phyloP scores from a whole-genome alignment of 768 basidiomycete genomes.

The Leccinum rimulosum region DNA sequence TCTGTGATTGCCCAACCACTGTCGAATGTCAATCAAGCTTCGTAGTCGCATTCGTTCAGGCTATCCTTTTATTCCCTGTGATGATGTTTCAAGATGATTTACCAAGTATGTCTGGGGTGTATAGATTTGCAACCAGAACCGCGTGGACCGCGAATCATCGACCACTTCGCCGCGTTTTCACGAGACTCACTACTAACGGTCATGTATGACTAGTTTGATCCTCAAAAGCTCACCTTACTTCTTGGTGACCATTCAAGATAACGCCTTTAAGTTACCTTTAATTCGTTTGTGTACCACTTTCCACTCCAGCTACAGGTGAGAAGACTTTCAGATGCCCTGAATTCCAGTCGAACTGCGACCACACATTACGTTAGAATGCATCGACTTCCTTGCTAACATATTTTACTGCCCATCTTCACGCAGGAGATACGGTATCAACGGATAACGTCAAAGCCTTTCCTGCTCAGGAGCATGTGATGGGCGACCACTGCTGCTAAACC shows the following conservation, averaged over 20 bases:
- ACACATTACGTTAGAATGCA: neutral
- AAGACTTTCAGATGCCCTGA: neutral
- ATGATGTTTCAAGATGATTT: neutral
- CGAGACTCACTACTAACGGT: neutral
- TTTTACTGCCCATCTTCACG: neutral
- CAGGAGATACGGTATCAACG: neutral
- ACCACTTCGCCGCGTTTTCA: neutral
- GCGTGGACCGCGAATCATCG: neutral
- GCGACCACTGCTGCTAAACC: neutral
- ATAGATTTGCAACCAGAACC: neutral
- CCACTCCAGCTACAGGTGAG: neutral
- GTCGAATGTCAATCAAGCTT: conserved; percentile 25
- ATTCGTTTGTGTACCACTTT: neutral
- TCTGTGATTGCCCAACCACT: conserved; percentile 71
- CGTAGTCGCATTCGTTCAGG: conserved; percentile 6
- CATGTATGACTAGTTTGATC: neutral
- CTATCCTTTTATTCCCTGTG: neutral
- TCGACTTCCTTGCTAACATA: neutral
- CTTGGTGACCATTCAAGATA: neutral
- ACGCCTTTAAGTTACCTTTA: neutral
- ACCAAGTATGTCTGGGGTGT: neutral
- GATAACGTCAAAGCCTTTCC: neutral
- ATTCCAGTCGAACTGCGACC: neutral
- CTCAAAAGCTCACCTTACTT: neutral
- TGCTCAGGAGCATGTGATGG: neutral